Evolutionary conservation across 805 yeast species (phyloP), one percentile per base, ranked within the genome.

Genomic region (Teunomyces kruisii): DNA sequence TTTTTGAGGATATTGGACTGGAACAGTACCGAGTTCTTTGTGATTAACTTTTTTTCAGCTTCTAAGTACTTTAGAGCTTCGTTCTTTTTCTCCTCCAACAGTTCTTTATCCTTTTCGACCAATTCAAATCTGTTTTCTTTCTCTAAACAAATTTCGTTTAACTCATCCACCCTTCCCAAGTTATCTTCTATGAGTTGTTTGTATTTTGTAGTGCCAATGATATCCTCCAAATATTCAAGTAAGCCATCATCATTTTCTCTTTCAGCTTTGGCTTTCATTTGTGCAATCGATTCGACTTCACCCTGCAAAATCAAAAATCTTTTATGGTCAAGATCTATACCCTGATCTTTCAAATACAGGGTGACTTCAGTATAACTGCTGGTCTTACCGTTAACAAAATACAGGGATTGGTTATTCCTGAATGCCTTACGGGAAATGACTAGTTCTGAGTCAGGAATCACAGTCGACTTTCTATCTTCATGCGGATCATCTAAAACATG

Each of bases 231-330:
- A 61, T 94, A 94, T 59, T 95, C 99, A 32, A 94, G 67, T 22
- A 94, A 71, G 0, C 99, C 99, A 61, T 94, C 98, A 56, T 92
- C 98, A 51, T 81, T 81, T 43, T 88, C 96, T 41, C 75, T 80
- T 57, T 94, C 97, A 0, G 97, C 98, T 59, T 92, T 94, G 9
- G 99, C 87, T 61, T 92, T 92, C 99, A 94, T 95, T 62, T 94
- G 97, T 0, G 99, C 97, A 58, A 94, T 94, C 52, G 91, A 85
- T 68, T 94, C 99, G 35, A 94, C 99, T 62, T 94, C 99, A 62
- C 99, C 99, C 67, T 94, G 99, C 37, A 94, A 71, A 59, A 94
- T 95, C 55, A 94, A 75, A 57, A 94, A 94, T 55, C 99, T 76
- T 61, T 94, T 94, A 65, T 94, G 99, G 54, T 91, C 96, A 50